Evolutionary conservation across 2,329 filamentous ascomycete species (phyloP).

Genomic region (Aspergillus pseudoglaucus): DNA sequence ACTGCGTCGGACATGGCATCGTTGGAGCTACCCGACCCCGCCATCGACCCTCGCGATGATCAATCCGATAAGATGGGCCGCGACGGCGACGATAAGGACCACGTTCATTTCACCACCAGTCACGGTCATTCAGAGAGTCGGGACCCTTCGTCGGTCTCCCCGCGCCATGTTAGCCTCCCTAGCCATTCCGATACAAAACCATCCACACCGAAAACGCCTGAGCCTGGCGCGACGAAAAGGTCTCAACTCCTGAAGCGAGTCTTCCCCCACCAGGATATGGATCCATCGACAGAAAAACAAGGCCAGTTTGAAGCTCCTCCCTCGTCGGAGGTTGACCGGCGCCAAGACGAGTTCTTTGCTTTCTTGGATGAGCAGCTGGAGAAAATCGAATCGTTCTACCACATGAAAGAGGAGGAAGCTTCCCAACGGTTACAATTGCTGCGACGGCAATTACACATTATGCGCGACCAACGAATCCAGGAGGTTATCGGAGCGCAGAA

Average conservation of each 20-base stretch:
- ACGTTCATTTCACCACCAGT: not conserved
- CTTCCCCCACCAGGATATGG: slow-evolving; percentile 30
- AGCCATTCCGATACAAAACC: slow-evolving; percentile 9
- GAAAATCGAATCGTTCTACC: slow-evolving; percentile 92
- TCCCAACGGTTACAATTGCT: slow-evolving; percentile 63
- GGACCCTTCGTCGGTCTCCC: not conserved
- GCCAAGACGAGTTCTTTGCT: slow-evolving; percentile 76
- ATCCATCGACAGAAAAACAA: slow-evolving; percentile 39
- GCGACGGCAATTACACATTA: slow-evolving; percentile 81
- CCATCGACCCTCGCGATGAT: slow-evolving; percentile 41
- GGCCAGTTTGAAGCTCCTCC: slow-evolving; percentile 46
- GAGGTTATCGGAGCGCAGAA: slow-evolving; percentile 57
- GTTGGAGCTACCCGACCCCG: slow-evolving; percentile 57
- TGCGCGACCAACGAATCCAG: slow-evolving; percentile 74
- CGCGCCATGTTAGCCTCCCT: slow-evolving; percentile 2
- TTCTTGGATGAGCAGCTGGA: slow-evolving; percentile 78
- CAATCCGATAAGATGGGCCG: not conserved
- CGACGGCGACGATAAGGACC: slow-evolving; percentile 1
- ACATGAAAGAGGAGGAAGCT: slow-evolving; percentile 78
- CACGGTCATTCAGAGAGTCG: slow-evolving; percentile 6
- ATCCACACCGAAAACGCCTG: slow-evolving; percentile 11
- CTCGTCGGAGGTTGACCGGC: slow-evolving; percentile 60
- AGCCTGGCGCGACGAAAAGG: slow-evolving; percentile 8
- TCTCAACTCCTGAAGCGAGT: slow-evolving; percentile 34
- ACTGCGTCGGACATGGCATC: slow-evolving; percentile 39